These are phyloP conservation scores for Picochlorum sp. DNA, from an alignment of 139 green algal species.

Conservation along the genomic window DNA sequence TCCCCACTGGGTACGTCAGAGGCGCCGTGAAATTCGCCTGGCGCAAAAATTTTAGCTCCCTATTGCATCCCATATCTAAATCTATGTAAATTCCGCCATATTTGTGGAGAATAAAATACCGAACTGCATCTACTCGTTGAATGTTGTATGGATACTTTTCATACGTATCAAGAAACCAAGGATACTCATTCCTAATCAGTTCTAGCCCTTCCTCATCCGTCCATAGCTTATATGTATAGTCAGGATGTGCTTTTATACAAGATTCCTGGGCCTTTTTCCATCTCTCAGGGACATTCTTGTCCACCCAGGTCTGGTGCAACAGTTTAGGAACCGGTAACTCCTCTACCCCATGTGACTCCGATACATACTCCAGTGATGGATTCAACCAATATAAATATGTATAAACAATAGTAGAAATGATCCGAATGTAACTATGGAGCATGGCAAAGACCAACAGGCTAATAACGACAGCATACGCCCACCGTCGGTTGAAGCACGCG, in stretches of 20 bases:
- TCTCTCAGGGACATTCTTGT: conserved; percentile 25
- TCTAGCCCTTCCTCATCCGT: conserved; percentile 33
- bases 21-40: conserved; percentile 34
- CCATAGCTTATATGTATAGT: conserved; percentile 43
- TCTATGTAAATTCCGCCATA: conserved; percentile 49
- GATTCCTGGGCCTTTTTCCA: conserved; percentile 36
- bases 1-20: conserved; percentile 37
- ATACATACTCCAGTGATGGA: conserved; percentile 8
- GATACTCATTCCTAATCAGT: conserved; percentile 37
- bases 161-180: conserved; percentile 37
- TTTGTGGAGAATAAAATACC: conserved; percentile 42
- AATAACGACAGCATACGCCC: too few relatives aligned
- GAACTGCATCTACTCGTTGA: conserved; percentile 40
- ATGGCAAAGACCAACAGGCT: neutral
- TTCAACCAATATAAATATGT: conserved; percentile 18
- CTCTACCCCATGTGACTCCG: neutral
- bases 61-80: conserved; percentile 39
- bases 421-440: conserved; percentile 4
- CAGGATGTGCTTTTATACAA: conserved; percentile 38
- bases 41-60: conserved; percentile 35
- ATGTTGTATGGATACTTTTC: conserved; percentile 39
- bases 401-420: conserved; percentile 12
- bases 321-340: conserved; percentile 31
- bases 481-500: too few relatives aligned
- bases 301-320: conserved; percentile 53